These are phyloP conservation scores for Xanthoceras sorbifolium DNA, from an alignment of 345 rosid genomes.

Conservation along the genomic window DNA sequence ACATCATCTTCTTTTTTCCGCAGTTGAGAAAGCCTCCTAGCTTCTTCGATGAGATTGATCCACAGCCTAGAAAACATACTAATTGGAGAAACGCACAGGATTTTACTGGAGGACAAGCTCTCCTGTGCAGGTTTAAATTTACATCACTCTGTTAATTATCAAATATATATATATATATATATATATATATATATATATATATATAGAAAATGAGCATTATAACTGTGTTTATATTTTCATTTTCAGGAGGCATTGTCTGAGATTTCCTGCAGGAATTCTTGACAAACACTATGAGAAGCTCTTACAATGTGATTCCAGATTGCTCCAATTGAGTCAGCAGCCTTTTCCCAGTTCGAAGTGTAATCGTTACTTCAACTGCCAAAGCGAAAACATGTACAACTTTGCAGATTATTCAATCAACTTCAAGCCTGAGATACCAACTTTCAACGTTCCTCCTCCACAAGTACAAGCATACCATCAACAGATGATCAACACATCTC, in stretches of 20 bases:
- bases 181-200: too few relatives aligned
- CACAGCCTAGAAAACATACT: conserved; percentile 46
- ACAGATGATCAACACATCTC: background rate
- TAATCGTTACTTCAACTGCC: conserved; percentile 28
- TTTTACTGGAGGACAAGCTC: conserved; percentile 51
- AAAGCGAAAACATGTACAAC: background rate
- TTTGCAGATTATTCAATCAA: background rate
- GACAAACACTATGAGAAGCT: conserved; percentile 54
- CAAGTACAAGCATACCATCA: conserved; percentile 12
- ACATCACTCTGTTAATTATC: too few relatives aligned
- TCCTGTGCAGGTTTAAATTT: conserved; percentile 37
- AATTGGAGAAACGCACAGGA: conserved; percentile 42
- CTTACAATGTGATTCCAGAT: conserved; percentile 30
- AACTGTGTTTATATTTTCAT: background rate
- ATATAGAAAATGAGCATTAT: background rate
- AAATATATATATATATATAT: too few relatives aligned
- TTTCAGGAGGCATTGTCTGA: conserved; percentile 56
- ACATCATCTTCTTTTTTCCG: background rate
- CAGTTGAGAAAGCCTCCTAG: conserved; percentile 44
- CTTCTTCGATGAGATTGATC: conserved; percentile 41
- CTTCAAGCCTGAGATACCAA: background rate
- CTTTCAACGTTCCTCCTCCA: background rate
- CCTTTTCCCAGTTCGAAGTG: conserved; percentile 34
- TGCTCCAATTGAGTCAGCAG: conserved; percentile 31
- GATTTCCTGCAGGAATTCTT: conserved; percentile 44